These are phyloP conservation scores for Endotrypanum monterogeii DNA, from an alignment of 208 protist genomes.

Conservation along the genomic window DNA sequence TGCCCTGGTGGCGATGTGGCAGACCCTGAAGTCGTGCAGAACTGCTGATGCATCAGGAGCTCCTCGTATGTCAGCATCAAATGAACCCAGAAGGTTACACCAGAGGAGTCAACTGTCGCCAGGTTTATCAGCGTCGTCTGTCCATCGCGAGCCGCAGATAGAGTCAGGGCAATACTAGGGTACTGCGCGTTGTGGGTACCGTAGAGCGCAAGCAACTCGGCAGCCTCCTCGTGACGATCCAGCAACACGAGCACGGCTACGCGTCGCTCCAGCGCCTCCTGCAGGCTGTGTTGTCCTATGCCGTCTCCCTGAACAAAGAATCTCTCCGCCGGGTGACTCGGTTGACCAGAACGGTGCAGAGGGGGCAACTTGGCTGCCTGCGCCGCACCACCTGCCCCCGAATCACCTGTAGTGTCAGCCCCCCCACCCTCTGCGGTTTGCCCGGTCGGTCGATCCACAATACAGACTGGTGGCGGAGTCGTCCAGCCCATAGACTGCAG, in stretches of 20 bases:
- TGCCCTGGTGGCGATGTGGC: not conserved
- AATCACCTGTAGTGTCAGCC: not conserved
- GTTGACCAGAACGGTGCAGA: not conserved
- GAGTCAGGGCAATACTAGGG: constrained; percentile 53
- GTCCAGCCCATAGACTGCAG: constrained; percentile 59
- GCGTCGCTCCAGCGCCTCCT: constrained; percentile 81
- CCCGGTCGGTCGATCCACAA: constrained; percentile 1
- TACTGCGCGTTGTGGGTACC: constrained; percentile 54
- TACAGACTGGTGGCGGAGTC: constrained; percentile 1
- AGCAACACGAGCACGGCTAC: constrained; percentile 70
- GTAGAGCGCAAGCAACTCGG: constrained; percentile 57
- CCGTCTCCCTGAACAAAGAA: constrained; percentile 56
- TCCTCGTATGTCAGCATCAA: constrained; percentile 54
- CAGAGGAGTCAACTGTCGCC: constrained; percentile 13
- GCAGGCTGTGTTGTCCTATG: constrained; percentile 48
- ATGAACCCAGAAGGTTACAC: constrained; percentile 66
- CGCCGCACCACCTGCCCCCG: not conserved
- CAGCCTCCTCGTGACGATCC: constrained; percentile 48
- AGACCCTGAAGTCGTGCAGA: not conserved
- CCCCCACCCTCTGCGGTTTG: not conserved
- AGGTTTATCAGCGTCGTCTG: constrained; percentile 15
- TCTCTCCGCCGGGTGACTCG: constrained; percentile 11
- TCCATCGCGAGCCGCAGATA: constrained; percentile 40
- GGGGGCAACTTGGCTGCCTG: not conserved
- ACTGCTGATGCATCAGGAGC: constrained; percentile 21